These are phyloP conservation scores for Blastobotrys petasosporus DNA, from an alignment of 1,139 yeast species.

Conservation along the genomic window DNA sequence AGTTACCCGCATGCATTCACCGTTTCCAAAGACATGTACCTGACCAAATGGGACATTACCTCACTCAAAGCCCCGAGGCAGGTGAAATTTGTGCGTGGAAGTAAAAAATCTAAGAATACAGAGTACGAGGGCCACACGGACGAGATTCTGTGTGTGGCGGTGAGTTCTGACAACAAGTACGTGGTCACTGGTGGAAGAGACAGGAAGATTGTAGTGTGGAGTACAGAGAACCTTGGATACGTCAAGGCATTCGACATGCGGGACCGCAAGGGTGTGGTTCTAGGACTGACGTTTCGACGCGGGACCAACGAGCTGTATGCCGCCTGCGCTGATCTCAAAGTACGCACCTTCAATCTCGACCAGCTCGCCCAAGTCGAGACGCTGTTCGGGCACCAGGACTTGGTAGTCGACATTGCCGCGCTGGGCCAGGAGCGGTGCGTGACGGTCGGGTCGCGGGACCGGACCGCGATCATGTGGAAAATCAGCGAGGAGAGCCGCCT, in stretches of 20 bases:
- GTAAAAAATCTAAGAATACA: slow-evolving; percentile 47
- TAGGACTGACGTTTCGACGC: slow-evolving; percentile 71
- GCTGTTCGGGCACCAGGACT: slow-evolving; percentile 92
- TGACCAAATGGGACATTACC: slow-evolving; percentile 68
- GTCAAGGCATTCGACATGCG: slow-evolving; percentile 70
- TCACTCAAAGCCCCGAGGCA: slow-evolving; percentile 48
- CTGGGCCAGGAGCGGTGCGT: slow-evolving; percentile 85
- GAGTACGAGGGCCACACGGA: slow-evolving; percentile 59
- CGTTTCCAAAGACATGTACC: slow-evolving; percentile 72
- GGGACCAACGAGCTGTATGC: slow-evolving; percentile 82
- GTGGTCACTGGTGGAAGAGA: slow-evolving; percentile 91
- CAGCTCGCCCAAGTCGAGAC: slow-evolving; percentile 87
- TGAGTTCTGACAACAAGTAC: slow-evolving; percentile 78
- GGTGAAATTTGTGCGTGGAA: slow-evolving; percentile 52
- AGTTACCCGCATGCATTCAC: slow-evolving; percentile 64
- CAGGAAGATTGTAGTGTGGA: slow-evolving; percentile 76
- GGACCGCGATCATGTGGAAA: slow-evolving; percentile 95
- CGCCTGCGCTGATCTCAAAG: slow-evolving; percentile 86
- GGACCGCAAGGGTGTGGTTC: slow-evolving; percentile 62
- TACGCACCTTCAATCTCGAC: slow-evolving; percentile 78
- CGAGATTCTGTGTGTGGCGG: slow-evolving; percentile 72
- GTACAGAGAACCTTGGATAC: slow-evolving; percentile 67
- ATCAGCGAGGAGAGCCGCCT: slow-evolving; percentile 90
- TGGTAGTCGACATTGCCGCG: slow-evolving; percentile 73
- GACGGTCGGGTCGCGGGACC: slow-evolving; percentile 90